A percentile compares a stretch with the other conserved stretches of the same genome.
These are phyloP conservation scores for Cercophora sp. DNA, from an alignment of 495 filamentous ascomycete species.

Conservation along the genomic window DNA sequence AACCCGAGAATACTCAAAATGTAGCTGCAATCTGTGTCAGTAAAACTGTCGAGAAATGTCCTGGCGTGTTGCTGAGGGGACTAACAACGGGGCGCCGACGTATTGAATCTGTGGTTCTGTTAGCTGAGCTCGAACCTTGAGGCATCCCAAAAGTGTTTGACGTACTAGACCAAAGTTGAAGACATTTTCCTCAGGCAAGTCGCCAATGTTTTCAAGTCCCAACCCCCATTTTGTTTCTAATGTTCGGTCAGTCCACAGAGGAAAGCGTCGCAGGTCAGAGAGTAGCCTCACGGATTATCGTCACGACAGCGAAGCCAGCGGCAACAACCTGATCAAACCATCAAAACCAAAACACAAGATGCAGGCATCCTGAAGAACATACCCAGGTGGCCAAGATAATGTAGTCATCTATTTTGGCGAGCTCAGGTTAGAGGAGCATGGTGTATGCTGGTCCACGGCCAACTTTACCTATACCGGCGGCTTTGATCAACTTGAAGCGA, in stretches of 20 bases:
- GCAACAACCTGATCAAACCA: slow-evolving; percentile 15
- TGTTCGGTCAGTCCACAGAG: not conserved
- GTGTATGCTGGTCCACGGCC: no score
- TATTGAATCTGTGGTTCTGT: slow-evolving; percentile 32
- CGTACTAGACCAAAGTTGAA: slow-evolving; percentile 37
- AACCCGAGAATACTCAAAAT: slow-evolving; percentile 47
- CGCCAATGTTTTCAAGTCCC: slow-evolving; percentile 26
- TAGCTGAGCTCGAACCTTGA: not conserved
- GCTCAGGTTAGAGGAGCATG: no score
- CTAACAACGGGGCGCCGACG: slow-evolving; percentile 39
- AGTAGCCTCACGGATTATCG: slow-evolving; percentile 25
- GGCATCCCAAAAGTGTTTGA: not conserved
- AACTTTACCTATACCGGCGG: slow-evolving; percentile 28
- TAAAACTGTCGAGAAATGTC: no score
- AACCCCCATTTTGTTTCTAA: slow-evolving; percentile 43
- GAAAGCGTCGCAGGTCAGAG: not conserved
- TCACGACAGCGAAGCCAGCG: slow-evolving; percentile 27
- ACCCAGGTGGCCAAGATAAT: slow-evolving; percentile 37
- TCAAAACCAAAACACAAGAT: no score
- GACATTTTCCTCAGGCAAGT: slow-evolving; percentile 34
- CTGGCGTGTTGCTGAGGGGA: no score
- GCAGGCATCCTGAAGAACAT: no score
- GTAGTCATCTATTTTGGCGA: slow-evolving; percentile 33
- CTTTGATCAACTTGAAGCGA: slow-evolving; percentile 30
- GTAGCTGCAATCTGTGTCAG: no score